A percentile compares a stretch with the other conserved stretches of the same genome.
These are phyloP conservation scores for Penicilliopsis zonata DNA, from an alignment of 495 filamentous ascomycete genomes.

Conservation along the genomic window DNA sequence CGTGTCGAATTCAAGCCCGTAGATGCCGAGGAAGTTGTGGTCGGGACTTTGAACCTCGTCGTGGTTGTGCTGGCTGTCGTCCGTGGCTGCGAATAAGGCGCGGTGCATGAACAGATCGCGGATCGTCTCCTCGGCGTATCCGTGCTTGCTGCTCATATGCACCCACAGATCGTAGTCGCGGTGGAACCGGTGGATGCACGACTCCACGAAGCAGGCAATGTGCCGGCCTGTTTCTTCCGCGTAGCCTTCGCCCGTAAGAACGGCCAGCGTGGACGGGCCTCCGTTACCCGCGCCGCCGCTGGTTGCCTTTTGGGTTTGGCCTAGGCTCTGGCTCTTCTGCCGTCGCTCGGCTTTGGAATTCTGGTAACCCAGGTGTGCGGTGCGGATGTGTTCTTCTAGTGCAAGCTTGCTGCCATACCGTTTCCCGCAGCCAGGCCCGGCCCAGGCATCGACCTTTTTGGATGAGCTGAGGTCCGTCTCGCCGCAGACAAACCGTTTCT, in stretches of 20 bases:
- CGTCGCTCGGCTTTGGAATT: constrained; percentile 33
- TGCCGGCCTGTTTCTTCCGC: constrained; percentile 38
- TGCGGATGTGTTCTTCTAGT: constrained; percentile 72
- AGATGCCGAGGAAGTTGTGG: constrained; percentile 26
- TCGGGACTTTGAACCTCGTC: too few relatives aligned
- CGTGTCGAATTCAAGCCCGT: constrained; percentile 30
- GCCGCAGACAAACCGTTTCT: constrained; percentile 60
- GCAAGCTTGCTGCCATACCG: constrained; percentile 57
- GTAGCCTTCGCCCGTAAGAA: constrained; percentile 51
- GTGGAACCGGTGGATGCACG: constrained; percentile 49
- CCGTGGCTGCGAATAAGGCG: constrained; percentile 21
- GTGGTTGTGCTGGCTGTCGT: too few relatives aligned
- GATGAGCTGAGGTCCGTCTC: constrained; percentile 44
- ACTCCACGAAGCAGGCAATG: constrained; percentile 40
- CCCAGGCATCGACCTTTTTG: constrained; percentile 52
- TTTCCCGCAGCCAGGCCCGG: constrained; percentile 55
- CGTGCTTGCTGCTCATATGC: constrained; percentile 49
- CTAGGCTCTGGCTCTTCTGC: constrained; percentile 25
- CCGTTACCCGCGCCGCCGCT: constrained; percentile 8
- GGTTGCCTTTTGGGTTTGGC: constrained; percentile 10
- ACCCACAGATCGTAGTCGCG: constrained; percentile 55
- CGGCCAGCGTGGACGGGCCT: constrained; percentile 21
- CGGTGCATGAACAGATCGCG: constrained; percentile 33
- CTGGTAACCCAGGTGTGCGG: constrained; percentile 51
- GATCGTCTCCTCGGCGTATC: constrained; percentile 36